Conservation (phyloP, 1,139 yeast genomes). For the Keqinozyma sinolaborantium region DNA sequence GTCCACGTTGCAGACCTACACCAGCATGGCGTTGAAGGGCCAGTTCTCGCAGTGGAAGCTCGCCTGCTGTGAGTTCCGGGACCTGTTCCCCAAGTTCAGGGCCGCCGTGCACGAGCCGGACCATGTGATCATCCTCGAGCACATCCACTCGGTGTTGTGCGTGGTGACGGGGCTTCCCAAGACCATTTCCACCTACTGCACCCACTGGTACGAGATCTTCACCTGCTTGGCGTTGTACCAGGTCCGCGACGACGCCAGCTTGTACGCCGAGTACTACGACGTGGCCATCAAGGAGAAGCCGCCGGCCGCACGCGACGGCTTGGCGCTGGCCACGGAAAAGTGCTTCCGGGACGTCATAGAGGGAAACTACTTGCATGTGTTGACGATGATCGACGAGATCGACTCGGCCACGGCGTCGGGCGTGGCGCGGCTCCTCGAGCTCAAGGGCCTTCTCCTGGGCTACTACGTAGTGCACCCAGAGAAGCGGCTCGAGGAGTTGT, state of each 20-base stretch:
- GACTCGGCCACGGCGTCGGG: conserved; percentile 71
- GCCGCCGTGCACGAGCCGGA: conserved; percentile 15
- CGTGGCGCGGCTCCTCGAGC: conserved; percentile 59
- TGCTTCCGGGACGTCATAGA: conserved; percentile 58
- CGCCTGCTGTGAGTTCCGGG: conserved; percentile 48
- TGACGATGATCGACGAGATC: conserved; percentile 57
- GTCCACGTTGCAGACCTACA: conserved; percentile 36
- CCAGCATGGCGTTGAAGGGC: conserved; percentile 37
- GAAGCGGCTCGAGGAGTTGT: conserved; percentile 13
- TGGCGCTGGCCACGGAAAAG: conserved; percentile 45
- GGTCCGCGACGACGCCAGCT: conserved; percentile 41
- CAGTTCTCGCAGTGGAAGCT: conserved; percentile 51
- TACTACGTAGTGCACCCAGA: conserved; percentile 30
- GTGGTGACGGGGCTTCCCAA: conserved; percentile 53
- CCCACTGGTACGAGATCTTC: conserved; percentile 71
- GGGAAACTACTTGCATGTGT: conserved; percentile 55
- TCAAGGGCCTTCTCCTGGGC: conserved; percentile 54
- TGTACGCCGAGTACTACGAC: conserved; percentile 32
- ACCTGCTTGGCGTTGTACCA: conserved; percentile 61
- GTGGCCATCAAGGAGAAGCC: conserved; percentile 34
- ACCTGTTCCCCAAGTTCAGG: conserved; percentile 25
- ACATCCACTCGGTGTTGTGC: conserved; percentile 40
- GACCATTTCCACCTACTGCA: conserved; percentile 45
- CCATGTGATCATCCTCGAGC: conserved; percentile 28
- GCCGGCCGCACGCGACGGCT: conserved; percentile 22